Conservation (phyloP, 2,329 filamentous ascomycete species). For the Phyllosticta citribraziliensis region DNA sequence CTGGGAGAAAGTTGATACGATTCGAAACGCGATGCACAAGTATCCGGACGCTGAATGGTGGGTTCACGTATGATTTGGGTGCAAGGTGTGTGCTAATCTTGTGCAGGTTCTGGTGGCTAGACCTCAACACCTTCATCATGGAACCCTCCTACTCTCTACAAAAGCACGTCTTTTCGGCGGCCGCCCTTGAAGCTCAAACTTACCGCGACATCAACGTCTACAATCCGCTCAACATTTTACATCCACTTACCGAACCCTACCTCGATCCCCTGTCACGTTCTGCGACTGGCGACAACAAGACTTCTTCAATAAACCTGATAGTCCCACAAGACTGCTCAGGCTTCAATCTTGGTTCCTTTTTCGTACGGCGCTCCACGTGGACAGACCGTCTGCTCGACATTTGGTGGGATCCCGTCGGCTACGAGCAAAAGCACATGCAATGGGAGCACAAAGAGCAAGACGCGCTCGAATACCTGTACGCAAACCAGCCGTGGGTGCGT, state of each 20-base stretch:
- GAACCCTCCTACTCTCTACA: constrained; percentile 87
- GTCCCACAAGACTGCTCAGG: constrained; percentile 89
- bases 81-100: background rate
- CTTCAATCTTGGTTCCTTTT: constrained; percentile 95
- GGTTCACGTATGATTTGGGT: constrained; percentile 20
- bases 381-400: constrained; percentile 85
- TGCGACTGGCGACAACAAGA: constrained; percentile 63
- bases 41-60: constrained; percentile 96
- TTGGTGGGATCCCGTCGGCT: constrained; percentile 97
- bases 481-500: constrained; percentile 83
- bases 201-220: constrained; percentile 96
- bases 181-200: constrained; percentile 59
- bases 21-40: constrained; percentile 80
- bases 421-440: constrained; percentile 97
- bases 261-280: constrained; percentile 69
- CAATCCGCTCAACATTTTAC: constrained; percentile 88
- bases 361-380: constrained; percentile 76
- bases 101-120: constrained; percentile 98
- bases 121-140: constrained; percentile 97
- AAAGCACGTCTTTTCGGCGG: constrained; percentile 75
- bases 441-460: constrained; percentile 99
- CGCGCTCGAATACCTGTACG: constrained; percentile 84
- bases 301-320: constrained; percentile 74
- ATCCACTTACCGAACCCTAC: constrained; percentile 64
- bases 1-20: constrained; percentile 97